Evolutionary conservation across 2,329 filamentous ascomycete genomes (phyloP).

Genomic region (Aspergillus carbonarius): DNA sequence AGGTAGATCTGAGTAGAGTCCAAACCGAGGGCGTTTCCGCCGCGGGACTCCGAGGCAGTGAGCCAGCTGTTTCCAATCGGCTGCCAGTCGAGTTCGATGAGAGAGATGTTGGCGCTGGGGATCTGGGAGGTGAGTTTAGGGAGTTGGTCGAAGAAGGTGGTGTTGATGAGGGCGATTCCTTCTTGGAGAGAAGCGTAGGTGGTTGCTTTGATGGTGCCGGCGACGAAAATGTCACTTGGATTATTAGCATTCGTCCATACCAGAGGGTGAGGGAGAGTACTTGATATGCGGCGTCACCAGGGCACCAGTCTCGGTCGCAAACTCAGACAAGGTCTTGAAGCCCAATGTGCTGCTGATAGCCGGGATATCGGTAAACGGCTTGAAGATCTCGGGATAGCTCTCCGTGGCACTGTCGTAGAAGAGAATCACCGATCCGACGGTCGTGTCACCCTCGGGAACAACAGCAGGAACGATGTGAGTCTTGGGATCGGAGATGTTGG

Average conservation of each 20-base stretch:
- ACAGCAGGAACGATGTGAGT: slow-evolving; percentile 32
- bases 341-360: slow-evolving; percentile 32
- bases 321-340: slow-evolving; percentile 39
- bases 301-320: slow-evolving; percentile 32
- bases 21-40: slow-evolving; percentile 29
- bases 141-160: slow-evolving; percentile 40
- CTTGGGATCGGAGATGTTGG: slow-evolving; percentile 32
- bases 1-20: slow-evolving; percentile 38
- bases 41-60: slow-evolving; percentile 22
- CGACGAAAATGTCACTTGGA: slow-evolving; percentile 36
- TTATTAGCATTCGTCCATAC: background rate
- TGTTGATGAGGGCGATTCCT: slow-evolving; percentile 42
- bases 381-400: slow-evolving; percentile 34
- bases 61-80: slow-evolving; percentile 41
- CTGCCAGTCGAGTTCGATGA: slow-evolving; percentile 42
- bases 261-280: slow-evolving; percentile 12
- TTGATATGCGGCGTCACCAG: slow-evolving; percentile 37
- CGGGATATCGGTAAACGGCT: slow-evolving; percentile 38
- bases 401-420: slow-evolving; percentile 38
- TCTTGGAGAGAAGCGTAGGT: slow-evolving; percentile 34
- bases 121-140: slow-evolving; percentile 38
- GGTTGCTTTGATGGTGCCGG: slow-evolving; percentile 33
- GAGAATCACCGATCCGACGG: slow-evolving; percentile 36
- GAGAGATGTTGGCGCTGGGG: slow-evolving; percentile 39
- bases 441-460: slow-evolving; percentile 22